These are phyloP conservation scores for Ustilago cynodontis DNA, from an alignment of 1,284 basidiomycete genomes.

Conservation along the genomic window DNA sequence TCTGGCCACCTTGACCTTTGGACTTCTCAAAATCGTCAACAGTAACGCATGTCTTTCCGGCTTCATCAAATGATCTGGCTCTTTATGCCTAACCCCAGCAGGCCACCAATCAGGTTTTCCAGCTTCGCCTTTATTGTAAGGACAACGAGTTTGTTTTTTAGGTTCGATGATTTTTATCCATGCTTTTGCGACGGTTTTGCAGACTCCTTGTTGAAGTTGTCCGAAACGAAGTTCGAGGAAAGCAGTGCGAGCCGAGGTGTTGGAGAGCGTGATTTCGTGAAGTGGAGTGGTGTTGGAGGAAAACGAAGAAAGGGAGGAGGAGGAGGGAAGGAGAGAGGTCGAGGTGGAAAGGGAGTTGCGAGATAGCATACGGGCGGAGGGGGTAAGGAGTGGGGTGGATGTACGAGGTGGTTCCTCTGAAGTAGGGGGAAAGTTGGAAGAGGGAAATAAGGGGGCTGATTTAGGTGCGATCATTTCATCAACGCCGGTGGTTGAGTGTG, in stretches of 20 bases:
- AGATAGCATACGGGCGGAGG: conserved; percentile 9
- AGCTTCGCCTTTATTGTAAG: conserved; percentile 74
- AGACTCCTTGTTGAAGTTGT: conserved; percentile 73
- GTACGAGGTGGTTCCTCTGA: conserved; percentile 15
- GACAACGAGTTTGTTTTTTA: conserved; percentile 73
- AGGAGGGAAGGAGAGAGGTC: conserved; percentile 1
- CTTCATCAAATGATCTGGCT: conserved; percentile 73
- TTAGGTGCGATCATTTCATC: conserved; percentile 24
- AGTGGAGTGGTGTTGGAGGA: no score
- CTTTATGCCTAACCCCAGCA: conserved; percentile 72
- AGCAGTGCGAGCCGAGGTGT: conserved; percentile 52
- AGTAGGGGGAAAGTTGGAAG: conserved; percentile 3
- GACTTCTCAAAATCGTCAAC: conserved; percentile 71
- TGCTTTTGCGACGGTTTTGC: conserved; percentile 74
- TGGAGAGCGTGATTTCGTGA: conserved; percentile 33
- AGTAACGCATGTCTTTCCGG: conserved; percentile 72
- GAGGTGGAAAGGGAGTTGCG: conserved; percentile 18
- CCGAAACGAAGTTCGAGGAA: conserved; percentile 68
- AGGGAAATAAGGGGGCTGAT: conserved; percentile 49
- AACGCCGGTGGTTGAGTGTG: background rate
- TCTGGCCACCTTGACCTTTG: conserved; percentile 70
- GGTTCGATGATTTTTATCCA: conserved; percentile 73
- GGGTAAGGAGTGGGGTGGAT: conserved; percentile 20
- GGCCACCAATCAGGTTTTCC: conserved; percentile 74
- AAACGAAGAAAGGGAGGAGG: background rate